These are phyloP conservation scores for Lavandula angustifolia DNA, from an alignment of 257 asterid species.

Conservation along the genomic window DNA sequence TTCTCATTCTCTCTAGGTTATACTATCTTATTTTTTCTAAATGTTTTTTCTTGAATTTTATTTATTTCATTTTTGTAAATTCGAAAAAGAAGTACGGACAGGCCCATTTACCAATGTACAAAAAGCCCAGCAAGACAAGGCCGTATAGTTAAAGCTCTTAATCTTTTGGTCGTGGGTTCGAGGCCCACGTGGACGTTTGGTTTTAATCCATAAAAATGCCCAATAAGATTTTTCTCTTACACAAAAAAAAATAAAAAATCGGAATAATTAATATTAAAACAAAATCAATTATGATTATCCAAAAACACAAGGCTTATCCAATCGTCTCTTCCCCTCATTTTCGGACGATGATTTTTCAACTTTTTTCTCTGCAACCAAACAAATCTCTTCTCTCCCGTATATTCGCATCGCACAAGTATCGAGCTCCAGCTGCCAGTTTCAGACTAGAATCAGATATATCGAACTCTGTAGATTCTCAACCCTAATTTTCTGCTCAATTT, in stretches of 20 bases:
- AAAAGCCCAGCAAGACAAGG: too few species aligned
- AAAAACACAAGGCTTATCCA: constrained; percentile 38
- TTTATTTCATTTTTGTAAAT: too few species aligned
- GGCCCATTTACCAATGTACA: too few species aligned
- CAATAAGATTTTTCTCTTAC: too few species aligned
- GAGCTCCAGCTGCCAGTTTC: constrained; percentile 20
- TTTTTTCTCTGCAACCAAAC: constrained; percentile 38
- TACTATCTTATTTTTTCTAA: too few species aligned
- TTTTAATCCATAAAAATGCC: too few species aligned
- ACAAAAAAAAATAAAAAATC: not conserved
- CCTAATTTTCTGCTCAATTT: not conserved
- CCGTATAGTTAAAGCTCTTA: too few species aligned
- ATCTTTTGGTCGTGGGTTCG: too few species aligned
- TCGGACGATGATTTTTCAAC: constrained; percentile 25
- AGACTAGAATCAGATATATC: not conserved
- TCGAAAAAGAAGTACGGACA: too few species aligned
- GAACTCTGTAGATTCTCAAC: not conserved
- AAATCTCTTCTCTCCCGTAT: constrained; percentile 39
- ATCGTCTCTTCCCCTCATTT: constrained; percentile 24
- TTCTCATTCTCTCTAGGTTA: too few species aligned
- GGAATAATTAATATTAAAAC: not conserved
- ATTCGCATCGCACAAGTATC: constrained; percentile 43
- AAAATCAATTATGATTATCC: constrained; percentile 32
- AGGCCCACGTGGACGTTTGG: too few species aligned
- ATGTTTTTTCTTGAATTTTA: too few species aligned